Conservation (phyloP, 345 rosid species). For the Euphorbia lathyris region DNA sequence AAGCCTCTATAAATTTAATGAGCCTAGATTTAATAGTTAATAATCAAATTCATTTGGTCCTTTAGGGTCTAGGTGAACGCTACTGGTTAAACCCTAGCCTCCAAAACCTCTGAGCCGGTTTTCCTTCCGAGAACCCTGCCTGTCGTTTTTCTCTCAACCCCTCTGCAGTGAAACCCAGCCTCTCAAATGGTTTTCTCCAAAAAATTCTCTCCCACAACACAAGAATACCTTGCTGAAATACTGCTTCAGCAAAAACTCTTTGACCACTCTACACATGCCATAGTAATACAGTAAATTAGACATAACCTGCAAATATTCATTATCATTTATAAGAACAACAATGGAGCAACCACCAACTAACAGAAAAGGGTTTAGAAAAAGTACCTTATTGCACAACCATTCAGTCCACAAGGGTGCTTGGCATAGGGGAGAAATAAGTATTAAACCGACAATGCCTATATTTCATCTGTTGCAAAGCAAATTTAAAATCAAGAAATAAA, state of each 20-base stretch:
- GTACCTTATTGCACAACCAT: conserved; percentile 85
- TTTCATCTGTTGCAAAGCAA: conserved; percentile 63
- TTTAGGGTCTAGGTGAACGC: no score
- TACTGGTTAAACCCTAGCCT: no score
- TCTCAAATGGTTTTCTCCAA: no score
- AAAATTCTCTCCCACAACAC: no score
- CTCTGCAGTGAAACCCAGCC: no score
- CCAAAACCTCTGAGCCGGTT: no score
- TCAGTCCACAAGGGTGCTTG: conserved; percentile 84
- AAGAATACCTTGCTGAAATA: conserved; percentile 83
- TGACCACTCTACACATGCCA: conserved; percentile 91
- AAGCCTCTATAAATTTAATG: no score
- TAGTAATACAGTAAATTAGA: conserved; percentile 80
- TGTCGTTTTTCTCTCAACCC: no score
- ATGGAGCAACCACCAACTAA: conserved; percentile 3
- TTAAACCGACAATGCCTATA: conserved; percentile 80
- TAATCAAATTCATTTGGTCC: no score
- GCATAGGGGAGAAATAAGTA: conserved; percentile 95
- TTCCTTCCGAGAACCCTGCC: no score
- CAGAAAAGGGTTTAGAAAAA: conserved; percentile 21
- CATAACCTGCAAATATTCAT: conserved; percentile 53
- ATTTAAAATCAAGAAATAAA: conserved; percentile 13
- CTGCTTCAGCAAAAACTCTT: conserved; percentile 79
- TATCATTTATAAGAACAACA: conserved; percentile 11
- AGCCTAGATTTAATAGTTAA: no score